Evolutionary conservation across 306 rosid species (phyloP).

Genomic region (Hippophae tibetana): DNA sequence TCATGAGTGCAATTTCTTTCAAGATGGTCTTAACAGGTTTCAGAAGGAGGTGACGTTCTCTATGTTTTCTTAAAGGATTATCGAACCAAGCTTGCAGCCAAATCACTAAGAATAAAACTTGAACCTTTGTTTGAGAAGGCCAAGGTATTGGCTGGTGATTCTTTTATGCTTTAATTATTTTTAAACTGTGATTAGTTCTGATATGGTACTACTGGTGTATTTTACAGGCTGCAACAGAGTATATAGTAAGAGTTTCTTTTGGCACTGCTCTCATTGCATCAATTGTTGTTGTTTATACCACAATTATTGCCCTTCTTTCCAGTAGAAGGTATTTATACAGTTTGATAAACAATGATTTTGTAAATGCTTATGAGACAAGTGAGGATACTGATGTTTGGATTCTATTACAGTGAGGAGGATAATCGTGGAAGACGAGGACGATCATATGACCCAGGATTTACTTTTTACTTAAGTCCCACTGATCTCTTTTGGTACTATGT

Average conservation of each 20-base stretch:
- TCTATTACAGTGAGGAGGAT: conserved; percentile 69
- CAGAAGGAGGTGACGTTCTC: conserved; percentile 85
- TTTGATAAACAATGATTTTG: background rate
- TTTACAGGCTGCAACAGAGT: conserved; percentile 69
- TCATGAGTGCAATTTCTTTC: conserved; percentile 36
- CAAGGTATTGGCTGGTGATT: conserved; percentile 40
- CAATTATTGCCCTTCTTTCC: conserved; percentile 76
- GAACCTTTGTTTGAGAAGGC: conserved; percentile 76
- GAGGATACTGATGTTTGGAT: conserved; percentile 20
- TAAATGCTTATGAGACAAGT: background rate
- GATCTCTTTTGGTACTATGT: conserved; percentile 79
- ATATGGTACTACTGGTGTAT: conserved; percentile 9
- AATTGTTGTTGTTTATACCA: conserved; percentile 83
- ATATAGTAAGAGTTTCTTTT: conserved; percentile 85
- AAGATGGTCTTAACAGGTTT: conserved; percentile 75
- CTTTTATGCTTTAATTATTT: conserved; percentile 7
- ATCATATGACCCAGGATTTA: conserved; percentile 73
- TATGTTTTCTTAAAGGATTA: conserved; percentile 84
- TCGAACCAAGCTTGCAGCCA: conserved; percentile 68
- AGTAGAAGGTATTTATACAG: conserved; percentile 55
- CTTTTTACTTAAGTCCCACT: conserved; percentile 54
- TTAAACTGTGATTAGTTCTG: conserved; percentile 4
- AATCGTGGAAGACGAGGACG: conserved; percentile 92
- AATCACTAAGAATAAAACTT: conserved; percentile 64
- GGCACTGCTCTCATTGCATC: conserved; percentile 94